phyloP scores from a whole-genome alignment of 139 green algal species.

The Chlorella sp. region DNA sequence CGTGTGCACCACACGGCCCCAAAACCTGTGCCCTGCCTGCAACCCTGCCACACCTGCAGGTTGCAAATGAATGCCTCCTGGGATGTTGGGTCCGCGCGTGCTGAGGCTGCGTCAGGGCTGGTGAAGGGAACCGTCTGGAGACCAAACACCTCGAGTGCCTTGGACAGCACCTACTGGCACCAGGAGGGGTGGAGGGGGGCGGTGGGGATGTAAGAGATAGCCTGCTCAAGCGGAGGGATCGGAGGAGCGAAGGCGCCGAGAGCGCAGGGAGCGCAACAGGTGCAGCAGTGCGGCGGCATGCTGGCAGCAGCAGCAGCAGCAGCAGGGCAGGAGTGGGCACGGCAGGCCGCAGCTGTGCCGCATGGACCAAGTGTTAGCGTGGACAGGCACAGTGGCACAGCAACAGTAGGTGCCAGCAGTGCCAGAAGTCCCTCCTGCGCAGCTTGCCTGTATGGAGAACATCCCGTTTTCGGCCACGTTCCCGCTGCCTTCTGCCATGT shows the following conservation, averaged over 20 bases:
- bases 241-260: too few species aligned
- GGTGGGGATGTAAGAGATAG: too few species aligned
- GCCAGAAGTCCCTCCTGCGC: too few species aligned
- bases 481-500: conserved; percentile 60
- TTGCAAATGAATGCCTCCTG: conserved; percentile 88
- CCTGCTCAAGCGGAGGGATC: too few species aligned
- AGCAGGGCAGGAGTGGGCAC: background rate
- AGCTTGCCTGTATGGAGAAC: conserved; percentile 43
- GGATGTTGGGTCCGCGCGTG: conserved; percentile 51
- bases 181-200: too few species aligned
- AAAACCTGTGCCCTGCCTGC: background rate
- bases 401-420: conserved; percentile 56
- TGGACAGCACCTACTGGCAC: conserved; percentile 66
- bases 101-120: conserved; percentile 46
- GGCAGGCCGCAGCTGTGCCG: background rate
- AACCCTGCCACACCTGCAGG: conserved; percentile 44
- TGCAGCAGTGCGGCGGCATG: too few species aligned
- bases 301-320: background rate
- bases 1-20: background rate
- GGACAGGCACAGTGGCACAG: conserved; percentile 50
- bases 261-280: too few species aligned
- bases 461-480: conserved; percentile 86
- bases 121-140: conserved; percentile 59
- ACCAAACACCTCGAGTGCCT: conserved; percentile 78
- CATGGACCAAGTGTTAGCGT: background rate